Evolutionary conservation across 495 filamentous ascomycete genomes (phyloP).

Genomic region (Hypoxylon cercidicola): DNA sequence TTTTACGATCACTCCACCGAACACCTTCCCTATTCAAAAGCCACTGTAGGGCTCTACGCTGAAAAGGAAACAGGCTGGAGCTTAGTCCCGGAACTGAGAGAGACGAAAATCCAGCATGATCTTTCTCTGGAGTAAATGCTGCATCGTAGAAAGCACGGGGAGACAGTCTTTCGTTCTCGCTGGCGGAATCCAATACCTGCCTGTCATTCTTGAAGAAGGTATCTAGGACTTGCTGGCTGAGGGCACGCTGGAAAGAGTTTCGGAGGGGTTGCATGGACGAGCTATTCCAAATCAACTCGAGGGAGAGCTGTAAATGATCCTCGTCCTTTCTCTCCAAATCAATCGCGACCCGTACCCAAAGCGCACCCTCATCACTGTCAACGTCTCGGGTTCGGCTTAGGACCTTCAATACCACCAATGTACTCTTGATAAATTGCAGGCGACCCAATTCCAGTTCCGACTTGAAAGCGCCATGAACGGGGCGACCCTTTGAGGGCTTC

Average conservation of each 20-base stretch:
- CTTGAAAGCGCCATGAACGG: constrained; percentile 18
- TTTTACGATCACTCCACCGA: constrained; percentile 36
- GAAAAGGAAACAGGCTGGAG: constrained; percentile 57
- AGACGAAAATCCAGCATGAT: constrained; percentile 33
- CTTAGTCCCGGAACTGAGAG: constrained; percentile 45
- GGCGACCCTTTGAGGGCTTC: constrained; percentile 1
- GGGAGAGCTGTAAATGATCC: constrained; percentile 28
- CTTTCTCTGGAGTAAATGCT: constrained; percentile 49
- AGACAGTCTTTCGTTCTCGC: constrained; percentile 40
- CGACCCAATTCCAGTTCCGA: constrained; percentile 13
- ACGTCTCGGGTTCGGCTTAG: constrained; percentile 25
- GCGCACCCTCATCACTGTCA: constrained; percentile 27
- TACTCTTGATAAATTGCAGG: background rate
- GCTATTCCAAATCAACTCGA: constrained; percentile 43
- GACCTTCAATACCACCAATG: constrained; percentile 12
- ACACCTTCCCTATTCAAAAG: constrained; percentile 57
- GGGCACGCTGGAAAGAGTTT: constrained; percentile 18
- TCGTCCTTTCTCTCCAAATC: constrained; percentile 16
- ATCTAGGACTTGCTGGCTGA: constrained; percentile 34
- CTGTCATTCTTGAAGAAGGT: constrained; percentile 38
- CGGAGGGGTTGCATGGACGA: constrained; percentile 23
- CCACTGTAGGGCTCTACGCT: constrained; percentile 58
- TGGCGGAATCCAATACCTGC: background rate
- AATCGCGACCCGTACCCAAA: constrained; percentile 29
- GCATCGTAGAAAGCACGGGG: constrained; percentile 59